Conservation (phyloP, 768 basidiomycete genomes). For the Cystobasidium ongulense region DNA sequence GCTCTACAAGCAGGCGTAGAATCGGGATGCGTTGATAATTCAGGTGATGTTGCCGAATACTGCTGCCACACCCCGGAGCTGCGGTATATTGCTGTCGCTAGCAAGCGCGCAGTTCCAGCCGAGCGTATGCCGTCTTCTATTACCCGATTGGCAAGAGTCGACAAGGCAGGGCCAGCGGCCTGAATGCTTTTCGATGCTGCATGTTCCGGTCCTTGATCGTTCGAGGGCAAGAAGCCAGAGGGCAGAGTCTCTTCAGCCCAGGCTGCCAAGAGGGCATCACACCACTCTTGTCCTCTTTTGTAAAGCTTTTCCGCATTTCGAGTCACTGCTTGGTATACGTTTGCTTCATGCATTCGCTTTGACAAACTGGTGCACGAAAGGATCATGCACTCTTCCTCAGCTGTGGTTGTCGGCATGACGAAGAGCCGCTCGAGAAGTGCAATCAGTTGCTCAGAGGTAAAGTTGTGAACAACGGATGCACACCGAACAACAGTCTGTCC, state of each 20-base stretch:
- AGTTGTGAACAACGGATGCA: background rate
- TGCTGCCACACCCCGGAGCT: background rate
- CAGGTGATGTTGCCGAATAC: background rate
- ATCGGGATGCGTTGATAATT: background rate
- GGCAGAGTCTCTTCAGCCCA: background rate
- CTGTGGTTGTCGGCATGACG: background rate
- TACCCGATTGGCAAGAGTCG: background rate
- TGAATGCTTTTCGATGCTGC: background rate
- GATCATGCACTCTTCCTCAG: background rate
- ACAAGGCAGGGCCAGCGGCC: background rate
- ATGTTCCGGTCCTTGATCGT: background rate
- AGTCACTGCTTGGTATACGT: background rate
- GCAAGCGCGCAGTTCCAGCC: background rate
- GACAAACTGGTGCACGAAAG: background rate
- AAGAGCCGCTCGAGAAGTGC: background rate
- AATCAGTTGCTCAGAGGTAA: background rate
- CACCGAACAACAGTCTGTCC: background rate
- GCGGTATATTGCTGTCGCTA: background rate
- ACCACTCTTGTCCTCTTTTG: background rate
- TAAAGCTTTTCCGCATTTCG: background rate
- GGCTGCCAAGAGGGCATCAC: background rate
- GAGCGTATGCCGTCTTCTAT: background rate
- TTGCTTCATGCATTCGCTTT: background rate
- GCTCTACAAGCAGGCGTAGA: background rate
- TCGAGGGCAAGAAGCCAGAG: background rate